Base-by-base conservation (phyloP, 1,139 yeast genomes). In the Candida pseudocylindracea region DNA sequence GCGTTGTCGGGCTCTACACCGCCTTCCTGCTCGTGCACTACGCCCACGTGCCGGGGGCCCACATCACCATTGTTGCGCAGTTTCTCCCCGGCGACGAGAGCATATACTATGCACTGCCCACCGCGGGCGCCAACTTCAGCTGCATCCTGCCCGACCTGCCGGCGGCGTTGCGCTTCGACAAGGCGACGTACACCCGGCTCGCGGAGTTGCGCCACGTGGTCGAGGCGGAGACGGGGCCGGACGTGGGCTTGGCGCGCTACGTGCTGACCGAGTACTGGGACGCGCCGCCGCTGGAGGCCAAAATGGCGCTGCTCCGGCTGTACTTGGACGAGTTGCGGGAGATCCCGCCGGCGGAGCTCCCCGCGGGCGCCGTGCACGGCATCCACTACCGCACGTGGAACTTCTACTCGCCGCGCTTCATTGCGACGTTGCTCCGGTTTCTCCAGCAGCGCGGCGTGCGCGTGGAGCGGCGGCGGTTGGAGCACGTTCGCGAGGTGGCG, bases 81-180 rank as follows among this genome's bases (percentile, higher is more conserved):
- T 63, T 58, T 40, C 47, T 72, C 33, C 88, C 91, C 2, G 91
- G 88, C 5, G 91, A 78, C 44, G 72, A 66, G 41, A 67, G 79
- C 4, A 63, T 65, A 37, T 57, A 64, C 34, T 78, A 71, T 46
- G 72, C 91, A 2, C 72, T 83, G 1, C 91, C 91, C 1, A 73
- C 74, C 63, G 85, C 85, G 1, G 80, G 80, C n/a, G 80, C 76
- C 2, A 67, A 69, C 48, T 71, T 72, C 44, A 68, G 78, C 3
- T 66, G 74, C 43, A 71, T 73, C 35, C 62, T 78, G 0, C 75
- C 71, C 2, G 60, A 61, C 38, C 74, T 67, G 40, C 54, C 57
- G 2, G 60, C 54, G 8, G 62, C 72, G 1, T 43, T 72, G 34
- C 48, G 46, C 10, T 68, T 55, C 41, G 83, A 74, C 43, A 60